Evolutionary conservation across 345 rosid genomes (phyloP).

Genomic region (Lumnitzera littorea): DNA sequence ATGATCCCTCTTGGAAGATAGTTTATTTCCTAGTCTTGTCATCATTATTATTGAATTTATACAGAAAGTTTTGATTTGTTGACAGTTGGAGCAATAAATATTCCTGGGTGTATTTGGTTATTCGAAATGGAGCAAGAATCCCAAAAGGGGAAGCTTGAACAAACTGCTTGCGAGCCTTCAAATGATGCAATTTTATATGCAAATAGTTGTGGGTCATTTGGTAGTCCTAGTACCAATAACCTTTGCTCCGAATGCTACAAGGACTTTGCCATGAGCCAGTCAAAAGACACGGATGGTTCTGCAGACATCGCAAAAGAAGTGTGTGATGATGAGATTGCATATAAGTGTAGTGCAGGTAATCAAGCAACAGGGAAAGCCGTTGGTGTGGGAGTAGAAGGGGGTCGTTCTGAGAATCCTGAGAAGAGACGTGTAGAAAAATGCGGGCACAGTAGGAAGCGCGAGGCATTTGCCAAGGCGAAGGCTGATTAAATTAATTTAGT

Average conservation of each 20-base stretch:
- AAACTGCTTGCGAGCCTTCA: conserved; percentile 18
- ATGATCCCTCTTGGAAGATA: no score
- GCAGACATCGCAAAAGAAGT: neutral
- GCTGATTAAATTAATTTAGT: conserved; percentile 28
- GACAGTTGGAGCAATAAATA: no score
- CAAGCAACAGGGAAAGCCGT: neutral
- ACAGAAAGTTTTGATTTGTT: no score
- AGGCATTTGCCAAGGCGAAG: conserved; percentile 48
- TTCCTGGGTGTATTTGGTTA: no score
- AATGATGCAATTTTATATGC: conserved; percentile 23
- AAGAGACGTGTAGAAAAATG: conserved; percentile 22
- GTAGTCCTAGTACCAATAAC: conserved; percentile 21
- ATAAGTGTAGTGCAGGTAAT: neutral
- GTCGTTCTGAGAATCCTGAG: conserved; percentile 12
- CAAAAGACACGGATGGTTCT: conserved; percentile 7
- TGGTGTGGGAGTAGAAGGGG: conserved; percentile 1
- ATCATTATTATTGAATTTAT: no score
- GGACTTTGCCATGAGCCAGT: conserved; percentile 22
- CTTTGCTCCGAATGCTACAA: conserved; percentile 41
- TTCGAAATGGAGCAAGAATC: conserved; percentile 29
- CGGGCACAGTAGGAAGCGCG: conserved; percentile 29
- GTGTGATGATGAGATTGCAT: conserved; percentile 1
- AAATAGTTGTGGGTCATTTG: conserved; percentile 35
- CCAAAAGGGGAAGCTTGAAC: conserved; percentile 32
- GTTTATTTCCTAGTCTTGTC: no score